phyloP scores from a whole-genome alignment of 805 yeast genomes.

The Cyberlindnera bimundalis region DNA sequence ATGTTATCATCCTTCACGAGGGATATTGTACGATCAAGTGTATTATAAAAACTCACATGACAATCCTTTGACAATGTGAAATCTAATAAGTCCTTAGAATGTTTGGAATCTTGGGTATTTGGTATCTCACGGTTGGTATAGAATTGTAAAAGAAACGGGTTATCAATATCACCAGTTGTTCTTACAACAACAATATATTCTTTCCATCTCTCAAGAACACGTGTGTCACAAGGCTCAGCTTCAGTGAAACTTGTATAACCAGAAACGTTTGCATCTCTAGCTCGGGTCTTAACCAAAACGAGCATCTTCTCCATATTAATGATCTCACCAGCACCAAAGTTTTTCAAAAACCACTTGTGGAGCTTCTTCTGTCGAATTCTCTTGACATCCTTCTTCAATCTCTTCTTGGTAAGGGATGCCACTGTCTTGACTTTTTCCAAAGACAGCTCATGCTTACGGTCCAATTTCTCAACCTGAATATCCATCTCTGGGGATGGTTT shows the following conservation, averaged over 20 bases:
- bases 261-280: slow-evolving; percentile 21
- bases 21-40: slow-evolving; percentile 67
- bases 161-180: slow-evolving; percentile 46
- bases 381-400: slow-evolving; percentile 12
- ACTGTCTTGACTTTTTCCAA: slow-evolving; percentile 24
- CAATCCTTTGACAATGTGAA: slow-evolving; percentile 30
- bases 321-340: slow-evolving; percentile 53
- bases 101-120: slow-evolving; percentile 14
- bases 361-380: slow-evolving; percentile 18
- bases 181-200: slow-evolving; percentile 75
- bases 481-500: slow-evolving; percentile 10
- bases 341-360: slow-evolving; percentile 30
- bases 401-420: slow-evolving; percentile 24
- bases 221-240: slow-evolving; percentile 46
- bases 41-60: slow-evolving; percentile 53
- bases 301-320: slow-evolving; percentile 66
- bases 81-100: slow-evolving; percentile 27
- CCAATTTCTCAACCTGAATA: slow-evolving; percentile 9
- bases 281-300: slow-evolving; percentile 48
- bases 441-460: slow-evolving; percentile 18
- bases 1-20: slow-evolving; percentile 38
- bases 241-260: slow-evolving; percentile 42
- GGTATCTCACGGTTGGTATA: slow-evolving; percentile 44
- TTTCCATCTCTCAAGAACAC: slow-evolving; percentile 70
- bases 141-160: slow-evolving; percentile 63